Evolutionary conservation across 345 rosid species (phyloP), one percentile per base, ranked within the genome.

Genomic region (Punica granatum): DNA sequence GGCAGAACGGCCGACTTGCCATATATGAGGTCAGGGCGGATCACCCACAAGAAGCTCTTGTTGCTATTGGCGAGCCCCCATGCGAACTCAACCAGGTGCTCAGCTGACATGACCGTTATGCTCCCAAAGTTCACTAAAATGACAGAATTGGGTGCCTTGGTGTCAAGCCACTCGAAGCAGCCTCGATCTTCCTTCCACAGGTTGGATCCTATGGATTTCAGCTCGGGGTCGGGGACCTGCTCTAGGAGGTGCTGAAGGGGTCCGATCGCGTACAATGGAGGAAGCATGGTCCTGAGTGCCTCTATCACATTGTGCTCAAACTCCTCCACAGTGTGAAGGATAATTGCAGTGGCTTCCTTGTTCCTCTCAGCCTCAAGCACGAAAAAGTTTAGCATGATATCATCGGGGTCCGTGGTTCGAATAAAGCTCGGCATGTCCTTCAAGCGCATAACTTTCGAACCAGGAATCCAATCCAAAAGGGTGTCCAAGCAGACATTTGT

Each of bases 371-470:
- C 26, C 39, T 69, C 70, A 8, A 25, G 51, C 0, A 30, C 7
- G 56, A 65, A 6, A 68, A 46, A 83, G 39, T 77, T 69, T 25
- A 85, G 42, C 84, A 79, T 73, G 23, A 65, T 30, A 18, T 72
- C 82, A 3, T 44, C 49, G 15, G 19, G 49, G 49, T 44, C 19
- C 1, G 80, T 85, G 3, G 79, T 78, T 39, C 78, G 46, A 31
- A 79, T 48, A 54, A 79, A 79, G 53, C 72, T 68, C 51, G 87
- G 92, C 30, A 84, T 73, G 68, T 86, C 89, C 39, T 71, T 81
- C 15, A 86, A 63, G 19, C 70, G 74, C 23, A 83, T 72, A 0
- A 30, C 67, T 26, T 73, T 67, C 75, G 84, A 74, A 3, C 76
- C 79, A 0, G 85, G 92, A 59, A 84, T 76, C 88, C 86, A 78